Evolutionary conservation across 495 filamentous ascomycete genomes (phyloP), one percentile per base, ranked within the genome.

Genomic region (Halenospora varia): DNA sequence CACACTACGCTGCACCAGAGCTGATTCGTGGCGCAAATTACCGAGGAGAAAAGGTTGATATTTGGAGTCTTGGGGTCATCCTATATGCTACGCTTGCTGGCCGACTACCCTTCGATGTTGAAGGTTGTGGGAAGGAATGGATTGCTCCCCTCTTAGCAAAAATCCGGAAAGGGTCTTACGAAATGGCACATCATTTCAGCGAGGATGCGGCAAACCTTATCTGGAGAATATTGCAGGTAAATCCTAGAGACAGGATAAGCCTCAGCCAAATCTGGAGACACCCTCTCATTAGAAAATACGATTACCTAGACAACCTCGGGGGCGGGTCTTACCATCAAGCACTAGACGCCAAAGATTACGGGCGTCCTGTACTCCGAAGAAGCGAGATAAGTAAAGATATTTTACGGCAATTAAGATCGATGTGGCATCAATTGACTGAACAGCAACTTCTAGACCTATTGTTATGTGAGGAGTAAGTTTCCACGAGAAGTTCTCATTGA

Each of bases 41-140:
- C 66, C 85, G 88, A 59, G 95, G 92, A 17, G 85, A 87, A 51
- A 83, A 81, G 62, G 89, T 87, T 0, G 94, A 99, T 63, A 86
- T 96, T 53, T 98, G 94, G 94, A 96, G 90, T 70, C 88, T 92
- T 68, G 94, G 94, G 6, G 85, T 97, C 4, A 91, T 97, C 25
- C 73, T 99, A 0, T 97, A 84, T 63, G 91, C 88, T 13, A 80
- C 93, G 67, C 76, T 99, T 20, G 82, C 84, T 19, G 89, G 89
- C 1, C 82, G 76, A 50, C 77, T 96, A 2, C 94, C 94, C 1
- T 98, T 96, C 66, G 87, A 92, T 65, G 84, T 88, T 25, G 78
- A 82, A 0, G 56, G 68, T 26, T 70, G 83, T 46, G 26, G 40
- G 4, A 40, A 52, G 25, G 60, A 66, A n/a, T 57, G 42, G 49